phyloP scores from a whole-genome alignment of 2,329 filamentous ascomycete genomes.

The Cladosporium sp. region DNA sequence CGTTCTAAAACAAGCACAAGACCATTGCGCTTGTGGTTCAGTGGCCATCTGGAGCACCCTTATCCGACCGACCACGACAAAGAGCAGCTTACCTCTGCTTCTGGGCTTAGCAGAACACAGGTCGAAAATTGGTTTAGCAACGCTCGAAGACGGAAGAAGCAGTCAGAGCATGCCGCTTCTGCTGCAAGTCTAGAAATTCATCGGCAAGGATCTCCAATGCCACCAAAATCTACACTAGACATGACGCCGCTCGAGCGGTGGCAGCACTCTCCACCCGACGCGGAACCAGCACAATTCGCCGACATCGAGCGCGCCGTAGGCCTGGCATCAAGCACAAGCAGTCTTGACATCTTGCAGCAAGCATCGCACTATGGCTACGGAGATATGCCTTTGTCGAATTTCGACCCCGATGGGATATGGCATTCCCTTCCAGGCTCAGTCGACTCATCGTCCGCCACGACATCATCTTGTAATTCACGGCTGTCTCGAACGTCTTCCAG shows the following conservation, averaged over 20 bases:
- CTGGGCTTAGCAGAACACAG: slow-evolving; percentile 12
- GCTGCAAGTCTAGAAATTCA: not conserved
- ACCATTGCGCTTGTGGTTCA: slow-evolving; percentile 9
- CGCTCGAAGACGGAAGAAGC: slow-evolving; percentile 8
- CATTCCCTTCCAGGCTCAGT: not conserved
- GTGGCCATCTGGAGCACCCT: not conserved
- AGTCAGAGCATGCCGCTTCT: not conserved
- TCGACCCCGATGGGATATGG: not conserved
- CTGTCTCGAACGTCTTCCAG: not conserved
- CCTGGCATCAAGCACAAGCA: not conserved
- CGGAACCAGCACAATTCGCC: slow-evolving; percentile 6
- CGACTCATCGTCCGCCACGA: slow-evolving; percentile 2
- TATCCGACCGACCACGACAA: slow-evolving; percentile 3
- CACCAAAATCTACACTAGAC: not conserved
- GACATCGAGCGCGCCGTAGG: slow-evolving; percentile 9
- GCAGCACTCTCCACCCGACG: slow-evolving; percentile 14
- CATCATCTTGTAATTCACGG: slow-evolving; percentile 5
- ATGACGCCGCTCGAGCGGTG: slow-evolving; percentile 13
- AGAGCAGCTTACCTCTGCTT: not conserved
- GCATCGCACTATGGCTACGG: not conserved
- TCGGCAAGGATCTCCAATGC: slow-evolving; percentile 6
- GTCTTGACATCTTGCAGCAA: slow-evolving; percentile 1
- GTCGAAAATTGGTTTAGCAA: slow-evolving; percentile 15
- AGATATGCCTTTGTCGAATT: not conserved
- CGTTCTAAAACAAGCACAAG: slow-evolving; percentile 1